Base-by-base conservation (phyloP, 768 basidiomycete species). In the Amyloporia xantha region DNA sequence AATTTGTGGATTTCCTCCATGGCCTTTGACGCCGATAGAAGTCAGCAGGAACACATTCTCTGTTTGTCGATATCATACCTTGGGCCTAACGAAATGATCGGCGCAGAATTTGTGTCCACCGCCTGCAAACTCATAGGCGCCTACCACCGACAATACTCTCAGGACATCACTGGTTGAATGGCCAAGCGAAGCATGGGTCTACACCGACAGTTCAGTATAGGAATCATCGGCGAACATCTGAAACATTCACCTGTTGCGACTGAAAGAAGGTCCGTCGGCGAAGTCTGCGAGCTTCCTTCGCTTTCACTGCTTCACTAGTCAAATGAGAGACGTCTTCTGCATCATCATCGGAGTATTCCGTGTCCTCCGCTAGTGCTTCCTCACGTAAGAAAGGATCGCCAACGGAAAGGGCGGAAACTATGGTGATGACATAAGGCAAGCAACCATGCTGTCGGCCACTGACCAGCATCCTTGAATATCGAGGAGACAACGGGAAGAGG, bases 1-100 rank as follows among this genome's bases (percentile, higher is more conserved):
- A 99, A 74, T 63, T 98, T 97, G 66, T 94, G 96, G 28, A 96
- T 95, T 69, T 99, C 96, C 67, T 96, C 90, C 94, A 99, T 98
- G 0, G 92, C 90, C 94, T 97, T 49, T n/a, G n/a, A n/a, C n/a
- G n/a, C n/a, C n/a, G n/a, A n/a, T n/a, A n/a, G n/a, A n/a, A n/a
- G n/a, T 4, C 12, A 41, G 4, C n/a, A n/a, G n/a, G n/a, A n/a
- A n/a, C n/a, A n/a, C n/a, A n/a, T n/a, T n/a, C n/a, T n/a, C n/a
- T n/a, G n/a, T n/a, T n/a, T 39, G 20, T 17, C 28, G 41, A 11
- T 13, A 12, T n/a, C 26, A 20, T 4, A 92, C 94, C 76, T 97
- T 98, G 0, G 76, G 76, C 53, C 92, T 74, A 19, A 98, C 86
- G 57, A 96, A 99, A 65, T 98, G 91, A 33, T 88, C 81, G 10